phyloP scores from a whole-genome alignment of 352 stramenopile species.

The Phytophthora pluvialis region DNA sequence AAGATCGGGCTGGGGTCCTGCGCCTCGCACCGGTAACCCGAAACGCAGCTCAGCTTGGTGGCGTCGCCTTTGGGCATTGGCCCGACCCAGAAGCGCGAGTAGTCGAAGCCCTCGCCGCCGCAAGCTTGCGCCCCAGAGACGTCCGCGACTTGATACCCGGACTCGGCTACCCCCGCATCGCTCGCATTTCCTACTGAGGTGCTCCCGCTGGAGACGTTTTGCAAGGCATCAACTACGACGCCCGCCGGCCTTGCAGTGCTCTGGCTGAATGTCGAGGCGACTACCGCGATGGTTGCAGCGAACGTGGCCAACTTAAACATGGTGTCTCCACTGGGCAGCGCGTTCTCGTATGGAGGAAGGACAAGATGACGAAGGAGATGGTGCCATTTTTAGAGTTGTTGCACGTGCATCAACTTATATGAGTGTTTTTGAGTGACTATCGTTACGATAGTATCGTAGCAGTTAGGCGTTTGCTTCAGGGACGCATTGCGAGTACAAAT shows the following conservation, averaged over 20 bases:
- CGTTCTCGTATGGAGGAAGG: neutral
- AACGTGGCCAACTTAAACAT: neutral
- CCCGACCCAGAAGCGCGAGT: constrained; percentile 29
- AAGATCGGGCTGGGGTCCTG: constrained; percentile 16
- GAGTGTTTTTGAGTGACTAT: neutral
- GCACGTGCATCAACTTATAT: neutral
- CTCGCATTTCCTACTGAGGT: neutral
- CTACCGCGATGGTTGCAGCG: neutral
- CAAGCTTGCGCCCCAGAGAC: constrained; percentile 31
- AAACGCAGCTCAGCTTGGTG: constrained; percentile 30
- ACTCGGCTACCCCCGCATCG: constrained; percentile 1
- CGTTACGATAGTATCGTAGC: neutral
- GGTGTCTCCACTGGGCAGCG: neutral
- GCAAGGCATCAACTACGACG: neutral
- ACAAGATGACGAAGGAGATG: neutral
- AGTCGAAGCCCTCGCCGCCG: constrained; percentile 28
- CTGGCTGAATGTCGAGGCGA: neutral
- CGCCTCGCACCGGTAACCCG: constrained; percentile 25
- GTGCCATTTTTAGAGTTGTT: too few relatives aligned
- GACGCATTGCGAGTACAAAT: constrained; percentile 61
- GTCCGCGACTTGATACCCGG: constrained; percentile 24
- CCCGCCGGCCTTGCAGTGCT: neutral
- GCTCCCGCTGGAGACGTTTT: constrained; percentile 2
- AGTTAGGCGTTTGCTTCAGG: constrained; percentile 17
- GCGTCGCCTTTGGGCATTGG: constrained; percentile 14